Percentiles rank a stretch among this genome's conserved stretches.
phyloP scores from a whole-genome alignment of 371 early-diverging fungal genomes.

The Mortierella sp. region DNA sequence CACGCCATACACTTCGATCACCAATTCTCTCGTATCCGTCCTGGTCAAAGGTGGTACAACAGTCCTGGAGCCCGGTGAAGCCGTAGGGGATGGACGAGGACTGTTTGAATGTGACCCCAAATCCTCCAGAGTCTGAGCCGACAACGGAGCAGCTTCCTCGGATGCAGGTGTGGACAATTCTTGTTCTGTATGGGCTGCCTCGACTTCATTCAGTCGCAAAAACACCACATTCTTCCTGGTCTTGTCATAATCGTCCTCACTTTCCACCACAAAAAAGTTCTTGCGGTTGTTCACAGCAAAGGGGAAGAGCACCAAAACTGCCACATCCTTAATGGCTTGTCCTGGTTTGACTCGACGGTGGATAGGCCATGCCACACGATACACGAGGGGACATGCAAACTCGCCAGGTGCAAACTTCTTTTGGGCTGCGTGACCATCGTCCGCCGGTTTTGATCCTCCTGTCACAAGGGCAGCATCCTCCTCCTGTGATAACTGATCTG shows the following conservation, averaged over 20 bases:
- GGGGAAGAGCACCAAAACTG: constrained; percentile 63
- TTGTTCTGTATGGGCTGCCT: constrained; percentile 30
- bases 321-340: constrained; percentile 70
- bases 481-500: constrained; percentile 59
- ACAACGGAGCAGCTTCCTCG: constrained; percentile 16
- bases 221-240: constrained; percentile 69
- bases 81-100: constrained; percentile 49
- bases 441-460: constrained; percentile 58
- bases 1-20: constrained; percentile 81
- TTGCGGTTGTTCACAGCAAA: constrained; percentile 80
- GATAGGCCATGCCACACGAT: constrained; percentile 69
- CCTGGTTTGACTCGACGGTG: constrained; percentile 82
- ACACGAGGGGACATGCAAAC: constrained; percentile 78
- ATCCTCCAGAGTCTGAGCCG: constrained; percentile 24
- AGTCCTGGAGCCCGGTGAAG: constrained; percentile 50
- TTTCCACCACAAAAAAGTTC: constrained; percentile 75
- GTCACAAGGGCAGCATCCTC: constrained; percentile 60
- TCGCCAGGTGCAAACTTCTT: constrained; percentile 69
- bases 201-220: constrained; percentile 66
- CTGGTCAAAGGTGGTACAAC: constrained; percentile 19
- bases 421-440: constrained; percentile 54
- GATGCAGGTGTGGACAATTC: constrained; percentile 7
- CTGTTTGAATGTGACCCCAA: constrained; percentile 41
- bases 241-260: constrained; percentile 42
- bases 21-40: constrained; percentile 65